Base-by-base conservation (phyloP, 2,329 filamentous ascomycete genomes). In the Capronia coronata region DNA sequence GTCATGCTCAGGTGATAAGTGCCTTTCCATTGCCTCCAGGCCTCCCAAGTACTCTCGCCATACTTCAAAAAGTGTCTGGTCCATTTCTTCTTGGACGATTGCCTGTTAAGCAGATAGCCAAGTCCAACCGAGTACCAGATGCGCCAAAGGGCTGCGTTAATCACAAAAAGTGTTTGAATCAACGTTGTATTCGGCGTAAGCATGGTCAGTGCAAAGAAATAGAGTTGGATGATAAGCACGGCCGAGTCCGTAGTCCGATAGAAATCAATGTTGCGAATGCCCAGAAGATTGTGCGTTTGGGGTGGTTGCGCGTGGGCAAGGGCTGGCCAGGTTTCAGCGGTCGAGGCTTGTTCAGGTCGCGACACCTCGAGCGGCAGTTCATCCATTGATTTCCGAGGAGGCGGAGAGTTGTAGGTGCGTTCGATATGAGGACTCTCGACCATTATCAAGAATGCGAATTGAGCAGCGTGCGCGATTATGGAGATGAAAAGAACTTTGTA, bases 391-490 rank as follows among this genome's bases (percentile, higher is more conserved):
- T 49, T 56, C 50, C 46, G 71, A 52, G 89, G 87, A 37, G 86
- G 79, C 44, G 90, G 90, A 27, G 89, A 82, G 64, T 96, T 96
- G 75, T 98, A 98, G 2, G 83, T 96, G 74, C 94, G 94, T 63
- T 97, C 89, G 70, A 98, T 98, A 65, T 98, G 93, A 45, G 93
- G 93, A 63, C 94, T 95, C 71, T 98, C 93, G 57, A 98, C 87
- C 53, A 88, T 75, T 46, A 87, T 82, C 57, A 98, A 77, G 73
- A 98, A 98, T 52, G 84, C 84, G 67, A 98, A 91, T 71, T 98
- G 93, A 51, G 90, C 87, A 61, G 89, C 82, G 71, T 98, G 93
- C 54, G 91, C 93, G 63, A 94, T 71, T 63, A 98, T 91, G 49
- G 93, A 97, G 67, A 97, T 96, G 75, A 94, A 90, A 43, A 98